These are phyloP conservation scores for Canariomyces notabilis DNA, from an alignment of 2,329 filamentous ascomycete species.

Conservation along the genomic window DNA sequence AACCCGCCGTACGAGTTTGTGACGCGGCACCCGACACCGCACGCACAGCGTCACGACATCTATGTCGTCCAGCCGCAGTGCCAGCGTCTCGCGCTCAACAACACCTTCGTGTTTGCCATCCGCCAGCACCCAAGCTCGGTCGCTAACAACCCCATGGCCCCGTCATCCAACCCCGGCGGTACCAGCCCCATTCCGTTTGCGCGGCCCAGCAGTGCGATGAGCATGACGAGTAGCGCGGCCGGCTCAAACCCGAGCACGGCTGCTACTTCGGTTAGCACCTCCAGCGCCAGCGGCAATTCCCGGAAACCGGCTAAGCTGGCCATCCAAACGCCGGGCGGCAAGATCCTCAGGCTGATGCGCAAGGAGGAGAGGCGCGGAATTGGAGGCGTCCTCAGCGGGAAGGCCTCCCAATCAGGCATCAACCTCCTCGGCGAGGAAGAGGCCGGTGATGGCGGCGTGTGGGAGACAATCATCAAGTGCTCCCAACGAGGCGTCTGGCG, in stretches of 20 bases:
- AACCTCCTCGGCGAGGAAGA: slow-evolving; percentile 44
- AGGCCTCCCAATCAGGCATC: slow-evolving; percentile 14
- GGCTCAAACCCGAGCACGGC: slow-evolving; percentile 49
- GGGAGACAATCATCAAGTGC: slow-evolving; percentile 90
- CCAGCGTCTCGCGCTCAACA: slow-evolving; percentile 79
- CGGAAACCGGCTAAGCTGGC: slow-evolving; percentile 93
- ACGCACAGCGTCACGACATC: slow-evolving; percentile 94
- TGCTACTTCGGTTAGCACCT: slow-evolving; percentile 47
- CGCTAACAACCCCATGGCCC: slow-evolving; percentile 32
- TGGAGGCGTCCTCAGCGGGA: slow-evolving; percentile 39
- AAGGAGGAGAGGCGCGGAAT: slow-evolving; percentile 65
- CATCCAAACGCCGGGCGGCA: slow-evolving; percentile 88
- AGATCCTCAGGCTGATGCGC: slow-evolving; percentile 82
- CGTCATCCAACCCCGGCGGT: slow-evolving; percentile 43
- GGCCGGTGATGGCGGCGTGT: slow-evolving; percentile 64
- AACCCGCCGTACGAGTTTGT: slow-evolving; percentile 95
- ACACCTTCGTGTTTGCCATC: slow-evolving; percentile 95
- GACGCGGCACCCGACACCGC: slow-evolving; percentile 87
- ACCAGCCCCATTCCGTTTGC: slow-evolving; percentile 57
- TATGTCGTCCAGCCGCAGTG: slow-evolving; percentile 97
- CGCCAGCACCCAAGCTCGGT: slow-evolving; percentile 76
- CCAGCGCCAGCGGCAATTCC: slow-evolving; percentile 41
- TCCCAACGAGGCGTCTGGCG: slow-evolving; percentile 77
- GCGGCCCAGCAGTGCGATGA: slow-evolving; percentile 59
- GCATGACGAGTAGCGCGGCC: slow-evolving; percentile 55